Base-by-base conservation (phyloP, 257 asterid genomes). In the Scutellaria galericulata region DNA sequence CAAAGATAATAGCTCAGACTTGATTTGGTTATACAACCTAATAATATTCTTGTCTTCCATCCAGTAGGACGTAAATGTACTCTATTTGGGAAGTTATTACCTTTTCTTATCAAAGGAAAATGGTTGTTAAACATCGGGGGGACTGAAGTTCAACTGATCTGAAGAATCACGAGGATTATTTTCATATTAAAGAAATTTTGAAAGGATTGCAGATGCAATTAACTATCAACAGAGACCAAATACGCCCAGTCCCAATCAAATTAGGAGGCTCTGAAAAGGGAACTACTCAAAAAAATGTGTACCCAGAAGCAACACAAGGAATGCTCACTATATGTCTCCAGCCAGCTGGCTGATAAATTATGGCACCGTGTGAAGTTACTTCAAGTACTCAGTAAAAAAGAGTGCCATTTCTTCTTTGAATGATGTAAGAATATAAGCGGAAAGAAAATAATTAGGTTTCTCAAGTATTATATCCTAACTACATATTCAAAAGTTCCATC, bases 291-390 rank as follows among this genome's bases (percentile, higher is more conserved):
- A 24, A 24, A 24, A 24, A 24, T 1, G 27, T 24, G 61, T 55
- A 8, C 10, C 15, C 31, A 27, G 44, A 57, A 27, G 42, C 64
- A 59, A 59, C 24, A 35, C 53, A 18, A 42, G 45, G 53, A 15
- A 63, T 42, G 18, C 9, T 44, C 39, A 42, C 9, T 42, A 42
- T 22, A 62, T 42, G 7, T 63, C 68, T 63, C 12, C 68, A 7
- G 48, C 66, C 4, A 22, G 50, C 50, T 60, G 39, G 66, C 45
- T n/a, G 9, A 62, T 39, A 41, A 63, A 41, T 42, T 42, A 35
- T 63, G 53, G 53, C 52, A 7, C 68, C 9, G 15, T 53, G 31
- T 9, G 54, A 14, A 53, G 18, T 15, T 52, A 53, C 31, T 7
- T 1, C 67, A 61, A 3, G 35, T 39, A 40, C 31, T 39, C 46